These are phyloP conservation scores for Oryza officinalis DNA, from an alignment of 176 grass and related monocot species.

Conservation along the genomic window DNA sequence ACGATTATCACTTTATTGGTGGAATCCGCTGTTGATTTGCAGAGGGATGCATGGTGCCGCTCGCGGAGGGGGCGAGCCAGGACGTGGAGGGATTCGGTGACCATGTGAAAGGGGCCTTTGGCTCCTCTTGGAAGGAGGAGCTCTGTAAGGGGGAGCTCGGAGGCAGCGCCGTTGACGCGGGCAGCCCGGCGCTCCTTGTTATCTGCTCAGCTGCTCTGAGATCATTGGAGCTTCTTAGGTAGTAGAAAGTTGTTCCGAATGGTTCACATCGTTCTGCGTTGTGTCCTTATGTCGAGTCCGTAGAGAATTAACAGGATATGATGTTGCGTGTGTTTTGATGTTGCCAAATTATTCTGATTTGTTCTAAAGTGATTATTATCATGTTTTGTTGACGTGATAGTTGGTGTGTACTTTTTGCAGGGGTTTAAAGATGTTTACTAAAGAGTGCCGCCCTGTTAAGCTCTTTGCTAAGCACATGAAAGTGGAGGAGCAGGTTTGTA, in stretches of 20 bases:
- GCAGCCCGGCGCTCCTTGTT: conserved; percentile 70
- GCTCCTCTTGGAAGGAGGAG: conserved; percentile 57
- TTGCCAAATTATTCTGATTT: conserved; percentile 12
- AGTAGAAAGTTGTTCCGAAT: background rate
- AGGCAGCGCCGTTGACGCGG: conserved; percentile 41
- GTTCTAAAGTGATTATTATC: background rate
- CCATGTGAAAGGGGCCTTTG: conserved; percentile 72
- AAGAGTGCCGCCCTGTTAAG: conserved; percentile 73
- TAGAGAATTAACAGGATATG: background rate
- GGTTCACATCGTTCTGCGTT: background rate
- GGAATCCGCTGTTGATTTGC: conserved; percentile 19
- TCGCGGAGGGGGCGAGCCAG: conserved; percentile 64
- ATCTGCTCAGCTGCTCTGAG: conserved; percentile 77
- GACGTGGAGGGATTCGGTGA: conserved; percentile 63
- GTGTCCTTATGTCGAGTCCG: background rate
- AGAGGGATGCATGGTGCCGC: conserved; percentile 74
- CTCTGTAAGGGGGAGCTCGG: conserved; percentile 58
- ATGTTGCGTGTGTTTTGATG: background rate
- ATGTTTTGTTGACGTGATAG: background rate
- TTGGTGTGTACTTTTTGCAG: conserved; percentile 43
- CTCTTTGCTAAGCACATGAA: conserved; percentile 98
- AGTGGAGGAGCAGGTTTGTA: conserved; percentile 82
- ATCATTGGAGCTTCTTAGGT: conserved; percentile 88
- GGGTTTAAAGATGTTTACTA: conserved; percentile 80
- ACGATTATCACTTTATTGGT: background rate